Base-by-base conservation (phyloP, 345 rosid genomes). In the Gossypium thurberi region DNA sequence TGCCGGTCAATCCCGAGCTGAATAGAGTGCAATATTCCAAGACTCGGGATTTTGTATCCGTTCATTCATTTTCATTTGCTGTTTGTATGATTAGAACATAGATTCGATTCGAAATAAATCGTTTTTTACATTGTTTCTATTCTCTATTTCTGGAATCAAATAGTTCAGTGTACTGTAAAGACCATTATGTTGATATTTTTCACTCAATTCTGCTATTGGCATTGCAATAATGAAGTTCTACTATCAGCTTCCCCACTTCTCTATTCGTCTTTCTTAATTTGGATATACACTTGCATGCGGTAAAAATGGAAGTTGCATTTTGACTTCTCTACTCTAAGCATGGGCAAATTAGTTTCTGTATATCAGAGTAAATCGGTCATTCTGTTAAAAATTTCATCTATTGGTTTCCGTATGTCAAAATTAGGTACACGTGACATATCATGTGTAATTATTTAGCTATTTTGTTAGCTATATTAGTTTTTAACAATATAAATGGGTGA, bases 1-100 rank as follows among this genome's bases (percentile, higher is more conserved):
- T 1, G 74, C 74, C 58, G 74, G 74, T 43, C 74, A 71, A 21
- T 71, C 74, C 65, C 50, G 74, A 57, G 74, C 74, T 21, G 73
- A 58, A 13, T 71, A 71, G 65, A 57, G 53, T 57, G 55, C 65
- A 42, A 10, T 33, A 25, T 37, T 42, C 52, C 42, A 52, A 13
- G 50, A 18, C 33, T 58, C 21, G 53, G 40, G 37, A 21, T 23
- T 12, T 46, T 58, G 60, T 6, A 28, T 25, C 3, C 17, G n/a
- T 43, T 42, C 74, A 33, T 14, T 12, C 10, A 9, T 11, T 70
- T 53, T 70, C 11, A 61, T 10, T 14, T 52, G 46, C 23, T 21
- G 51, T 37, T 58, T 71, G 23, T 57, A 52, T 6, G 10, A 47
- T 50, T 69, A 69, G 57, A 61, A 28, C 52, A 37, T 13, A 0